Base-by-base conservation (phyloP, 495 filamentous ascomycete genomes). In the Hypomontagnella submonticulosa region DNA sequence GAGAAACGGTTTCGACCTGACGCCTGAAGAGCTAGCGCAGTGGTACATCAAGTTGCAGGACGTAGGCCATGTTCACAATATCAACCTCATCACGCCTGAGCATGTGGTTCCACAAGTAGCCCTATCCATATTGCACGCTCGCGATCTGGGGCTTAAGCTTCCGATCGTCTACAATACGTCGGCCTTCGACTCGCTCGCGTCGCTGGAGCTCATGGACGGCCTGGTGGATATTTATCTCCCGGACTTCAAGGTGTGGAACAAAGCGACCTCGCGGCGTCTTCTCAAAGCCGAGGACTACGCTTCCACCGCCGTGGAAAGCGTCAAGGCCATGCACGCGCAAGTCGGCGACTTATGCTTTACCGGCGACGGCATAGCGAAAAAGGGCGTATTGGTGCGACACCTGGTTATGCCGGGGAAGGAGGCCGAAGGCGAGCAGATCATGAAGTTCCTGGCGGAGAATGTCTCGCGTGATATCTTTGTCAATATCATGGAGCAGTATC, bases 81-180 rank as follows among this genome's bases (percentile, higher is more conserved):
- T 93, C 79, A 92, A 95, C 70, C 82, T 73, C 80, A 81, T 90
- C 16, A 91, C 87, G 1, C 88, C 87, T 0, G 87, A 90, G 71
- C 87, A 91, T 70, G 89, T 93, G 23, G 90, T 92, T 0, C 90
- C 90, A 0, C 89, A 92, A 63, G 89, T 92, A 6, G 89, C 83
- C 4, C 76, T 92, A 7, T 85, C 83, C 3, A 90, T 92, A 65
- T 74, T 93, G 12, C 80, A 87, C 19, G 90, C 90, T 0, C 74
- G 81, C 10, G 86, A 90, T 6, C 77, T 88, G 40, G 90, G 90
- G 1, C 77, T 92, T 15, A 77, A 73, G 2, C 52, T 92, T 13
- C 90, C 91, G 3, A 87, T 92, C 57, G 78, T 93, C 33, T 92
- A 93, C 78, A 93, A 92, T 62, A 92, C 90, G 0, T 90, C 88